phyloP scores from a whole-genome alignment of 2,329 filamentous ascomycete species.

The Botrytis elliptica region DNA sequence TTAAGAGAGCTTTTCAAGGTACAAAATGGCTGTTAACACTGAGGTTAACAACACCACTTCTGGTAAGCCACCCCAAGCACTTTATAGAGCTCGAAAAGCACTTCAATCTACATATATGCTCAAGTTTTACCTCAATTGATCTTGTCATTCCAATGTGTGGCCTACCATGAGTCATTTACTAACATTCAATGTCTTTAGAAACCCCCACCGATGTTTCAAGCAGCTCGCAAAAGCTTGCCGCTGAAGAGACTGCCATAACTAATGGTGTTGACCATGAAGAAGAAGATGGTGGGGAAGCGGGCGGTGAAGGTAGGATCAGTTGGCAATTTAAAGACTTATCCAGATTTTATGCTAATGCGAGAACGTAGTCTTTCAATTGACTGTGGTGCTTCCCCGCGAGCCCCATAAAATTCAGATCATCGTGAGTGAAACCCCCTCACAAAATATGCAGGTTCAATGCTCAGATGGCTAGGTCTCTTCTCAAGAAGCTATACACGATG shows the following conservation, averaged over 20 bases:
- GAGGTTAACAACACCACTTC: constrained; percentile 33
- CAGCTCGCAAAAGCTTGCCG: constrained; percentile 24
- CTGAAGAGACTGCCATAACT: constrained; percentile 17
- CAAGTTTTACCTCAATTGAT: not conserved
- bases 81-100: not conserved
- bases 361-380: constrained; percentile 56
- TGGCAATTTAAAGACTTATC: constrained; percentile 13
- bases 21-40: constrained; percentile 36
- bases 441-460: constrained; percentile 20
- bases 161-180: constrained; percentile 6
- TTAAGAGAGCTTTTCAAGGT: constrained; percentile 1
- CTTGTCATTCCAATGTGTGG: not conserved
- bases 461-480: constrained; percentile 67
- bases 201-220: constrained; percentile 24
- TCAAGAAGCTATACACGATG: constrained; percentile 95
- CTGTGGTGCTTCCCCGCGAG: constrained; percentile 77
- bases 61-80: constrained; percentile 30
- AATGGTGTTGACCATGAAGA: constrained; percentile 31
- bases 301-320: constrained; percentile 35
- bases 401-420: constrained; percentile 80
- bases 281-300: constrained; percentile 34
- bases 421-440: constrained; percentile 52
- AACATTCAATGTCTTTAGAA: constrained; percentile 24
- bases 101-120: not conserved
- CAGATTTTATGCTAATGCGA: constrained; percentile 27